Conservation (phyloP, 2,329 filamentous ascomycete species). For the Aspergillus sp. region DNA sequence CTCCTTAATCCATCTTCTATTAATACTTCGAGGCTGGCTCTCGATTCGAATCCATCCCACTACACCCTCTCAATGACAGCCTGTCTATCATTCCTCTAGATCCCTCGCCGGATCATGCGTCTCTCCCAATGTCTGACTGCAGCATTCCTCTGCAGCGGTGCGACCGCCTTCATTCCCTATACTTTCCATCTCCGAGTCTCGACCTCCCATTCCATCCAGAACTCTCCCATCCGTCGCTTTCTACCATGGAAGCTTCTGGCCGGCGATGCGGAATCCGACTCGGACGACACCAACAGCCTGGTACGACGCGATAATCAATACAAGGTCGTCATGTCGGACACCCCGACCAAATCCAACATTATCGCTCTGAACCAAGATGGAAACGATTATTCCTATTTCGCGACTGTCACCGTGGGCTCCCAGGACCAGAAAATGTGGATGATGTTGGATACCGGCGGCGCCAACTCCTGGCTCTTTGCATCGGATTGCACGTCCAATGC, state of each 20-base stretch:
- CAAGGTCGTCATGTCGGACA: slow-evolving; percentile 40
- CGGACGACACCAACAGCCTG: neutral
- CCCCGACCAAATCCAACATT: slow-evolving; percentile 44
- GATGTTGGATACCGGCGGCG: slow-evolving; percentile 54
- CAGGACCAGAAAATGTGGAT: slow-evolving; percentile 51
- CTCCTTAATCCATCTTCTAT: neutral
- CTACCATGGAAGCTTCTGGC: slow-evolving; percentile 1
- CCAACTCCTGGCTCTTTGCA: slow-evolving; percentile 81
- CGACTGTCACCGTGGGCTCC: slow-evolving; percentile 49
- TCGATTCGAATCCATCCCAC: too few relatives aligned
- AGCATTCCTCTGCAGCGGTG: slow-evolving; percentile 1
- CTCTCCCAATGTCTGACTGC: neutral
- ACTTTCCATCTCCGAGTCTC: neutral
- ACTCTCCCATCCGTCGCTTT: neutral
- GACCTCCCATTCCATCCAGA: neutral
- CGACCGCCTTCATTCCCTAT: slow-evolving; percentile 1
- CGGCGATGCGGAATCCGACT: neutral
- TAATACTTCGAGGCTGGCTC: too few relatives aligned
- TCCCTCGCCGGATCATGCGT: neutral
- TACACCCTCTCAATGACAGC: neutral
- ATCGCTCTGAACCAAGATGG: slow-evolving; percentile 54
- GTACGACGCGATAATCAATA: slow-evolving; percentile 48
- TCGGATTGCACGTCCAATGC: slow-evolving; percentile 63
- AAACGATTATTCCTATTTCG: slow-evolving; percentile 54
- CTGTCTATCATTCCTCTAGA: neutral